phyloP scores from a whole-genome alignment of 163 green algal genomes.

The Scenedesmus sp. region DNA sequence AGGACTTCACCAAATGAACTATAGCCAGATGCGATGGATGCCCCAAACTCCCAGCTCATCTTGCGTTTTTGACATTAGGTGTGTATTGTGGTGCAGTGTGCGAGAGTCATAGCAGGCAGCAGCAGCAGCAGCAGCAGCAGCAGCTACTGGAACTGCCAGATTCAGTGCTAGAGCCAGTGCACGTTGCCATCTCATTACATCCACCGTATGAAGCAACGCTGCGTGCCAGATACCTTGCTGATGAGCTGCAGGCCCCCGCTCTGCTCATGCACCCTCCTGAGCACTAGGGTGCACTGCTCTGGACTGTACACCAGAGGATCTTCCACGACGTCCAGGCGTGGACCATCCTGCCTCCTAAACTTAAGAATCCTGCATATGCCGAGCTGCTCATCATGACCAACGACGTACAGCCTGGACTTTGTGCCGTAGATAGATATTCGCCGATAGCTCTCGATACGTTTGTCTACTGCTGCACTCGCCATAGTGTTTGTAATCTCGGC shows the following conservation, averaged over 20 bases:
- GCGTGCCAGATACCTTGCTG: slow-evolving; percentile 65
- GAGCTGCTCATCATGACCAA: slow-evolving; percentile 65
- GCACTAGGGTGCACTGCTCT: slow-evolving; percentile 65
- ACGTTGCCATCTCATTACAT: neutral
- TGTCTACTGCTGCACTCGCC: slow-evolving; percentile 42
- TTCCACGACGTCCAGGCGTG: slow-evolving; percentile 60
- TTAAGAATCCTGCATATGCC: slow-evolving; percentile 60
- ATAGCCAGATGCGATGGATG: too few relatives aligned
- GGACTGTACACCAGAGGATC: slow-evolving; percentile 73
- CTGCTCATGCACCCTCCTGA: slow-evolving; percentile 71
- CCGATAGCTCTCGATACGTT: slow-evolving; percentile 8
- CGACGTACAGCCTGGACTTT: slow-evolving; percentile 64
- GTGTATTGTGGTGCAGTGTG: too few relatives aligned
- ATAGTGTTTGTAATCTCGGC: neutral
- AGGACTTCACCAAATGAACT: too few relatives aligned
- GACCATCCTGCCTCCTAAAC: slow-evolving; percentile 52
- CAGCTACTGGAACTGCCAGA: neutral
- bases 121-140: neutral
- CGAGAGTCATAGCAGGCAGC: too few relatives aligned
- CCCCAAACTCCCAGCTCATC: too few relatives aligned
- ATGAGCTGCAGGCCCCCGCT: slow-evolving; percentile 84
- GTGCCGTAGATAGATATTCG: slow-evolving; percentile 66
- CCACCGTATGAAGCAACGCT: too few relatives aligned
- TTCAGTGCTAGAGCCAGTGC: neutral
- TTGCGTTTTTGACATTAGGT: too few relatives aligned